Evolutionary conservation across 2,329 filamentous ascomycete species (phyloP).

Genomic region (Rhinocladiella mackenziei): DNA sequence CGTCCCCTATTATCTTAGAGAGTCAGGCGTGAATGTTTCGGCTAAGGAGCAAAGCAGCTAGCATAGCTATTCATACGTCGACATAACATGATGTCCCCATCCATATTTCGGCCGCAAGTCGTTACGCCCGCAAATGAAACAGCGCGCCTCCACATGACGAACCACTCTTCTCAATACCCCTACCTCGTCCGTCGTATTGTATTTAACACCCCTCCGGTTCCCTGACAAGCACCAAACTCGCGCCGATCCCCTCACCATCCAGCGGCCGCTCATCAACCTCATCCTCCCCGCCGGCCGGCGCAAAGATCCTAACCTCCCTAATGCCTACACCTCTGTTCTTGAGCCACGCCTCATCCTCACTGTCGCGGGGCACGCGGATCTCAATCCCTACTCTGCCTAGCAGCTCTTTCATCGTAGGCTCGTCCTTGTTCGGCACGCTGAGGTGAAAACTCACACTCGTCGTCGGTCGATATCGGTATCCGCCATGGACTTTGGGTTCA

Average conservation of each 20-base stretch:
- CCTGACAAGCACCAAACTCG: conserved; percentile 18
- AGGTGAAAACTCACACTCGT: conserved; percentile 18
- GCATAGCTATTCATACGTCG: too few species aligned
- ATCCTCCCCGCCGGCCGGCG: conserved; percentile 10
- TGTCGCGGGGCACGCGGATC: conserved; percentile 14
- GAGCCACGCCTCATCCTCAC: conserved; percentile 22
- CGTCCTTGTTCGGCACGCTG: conserved; percentile 12
- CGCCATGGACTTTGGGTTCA: conserved; percentile 8
- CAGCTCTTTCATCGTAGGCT: conserved; percentile 11
- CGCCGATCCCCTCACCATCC: conserved; percentile 22
- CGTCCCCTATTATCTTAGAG: too few species aligned
- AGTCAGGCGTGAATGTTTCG: too few species aligned
- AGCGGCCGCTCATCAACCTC: conserved; percentile 17
- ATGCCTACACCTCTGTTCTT: conserved; percentile 23
- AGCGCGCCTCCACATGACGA: too few species aligned
- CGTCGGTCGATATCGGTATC: conserved; percentile 9
- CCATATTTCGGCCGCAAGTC: too few species aligned
- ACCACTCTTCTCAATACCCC: too few species aligned
- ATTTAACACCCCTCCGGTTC: conserved; percentile 3
- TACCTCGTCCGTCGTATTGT: too few species aligned
- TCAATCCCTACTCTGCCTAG: conserved; percentile 17
- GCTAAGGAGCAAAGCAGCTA: too few species aligned
- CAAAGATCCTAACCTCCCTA: conserved; percentile 18
- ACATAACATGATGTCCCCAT: too few species aligned
- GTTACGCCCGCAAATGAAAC: too few species aligned